phyloP scores from a whole-genome alignment of 164 flowering plant genomes.

The Magnolia sinica region DNA sequence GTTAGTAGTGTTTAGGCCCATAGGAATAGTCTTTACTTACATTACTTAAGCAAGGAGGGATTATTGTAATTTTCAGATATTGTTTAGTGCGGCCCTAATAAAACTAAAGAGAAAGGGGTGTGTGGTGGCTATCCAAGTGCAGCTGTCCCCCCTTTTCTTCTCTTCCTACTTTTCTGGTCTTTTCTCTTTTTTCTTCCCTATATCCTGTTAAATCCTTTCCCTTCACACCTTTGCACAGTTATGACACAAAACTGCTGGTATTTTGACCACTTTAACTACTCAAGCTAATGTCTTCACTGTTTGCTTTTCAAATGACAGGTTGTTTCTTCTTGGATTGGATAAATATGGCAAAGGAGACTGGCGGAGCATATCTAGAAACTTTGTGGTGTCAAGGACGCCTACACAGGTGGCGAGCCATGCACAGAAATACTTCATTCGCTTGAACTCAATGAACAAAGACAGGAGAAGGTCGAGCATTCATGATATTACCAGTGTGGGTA shows the following conservation, averaged over 20 bases:
- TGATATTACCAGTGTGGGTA: conserved; percentile 74
- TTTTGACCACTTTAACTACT: neutral
- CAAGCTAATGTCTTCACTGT: neutral
- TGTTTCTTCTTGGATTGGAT: conserved; percentile 89
- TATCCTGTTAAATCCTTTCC: neutral
- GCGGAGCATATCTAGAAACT: conserved; percentile 91
- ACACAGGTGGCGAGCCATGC: conserved; percentile 98
- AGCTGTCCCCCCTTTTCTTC: too few relatives aligned
- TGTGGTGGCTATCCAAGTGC: too few relatives aligned
- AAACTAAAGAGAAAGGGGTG: too few relatives aligned
- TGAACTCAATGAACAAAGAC: conserved; percentile 92
- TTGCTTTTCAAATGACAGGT: conserved; percentile 32
- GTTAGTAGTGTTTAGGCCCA: too few relatives aligned
- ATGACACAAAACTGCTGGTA: neutral
- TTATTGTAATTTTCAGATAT: too few relatives aligned
- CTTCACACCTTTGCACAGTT: neutral
- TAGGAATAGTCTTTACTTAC: too few relatives aligned
- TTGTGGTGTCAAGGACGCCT: conserved; percentile 87
- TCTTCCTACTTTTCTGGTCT: too few relatives aligned
- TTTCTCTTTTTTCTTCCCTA: neutral
- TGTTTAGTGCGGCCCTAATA: too few relatives aligned
- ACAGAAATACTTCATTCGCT: conserved; percentile 85
- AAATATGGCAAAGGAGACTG: conserved; percentile 96
- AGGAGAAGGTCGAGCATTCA: conserved; percentile 91
- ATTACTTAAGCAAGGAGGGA: too few relatives aligned